phyloP scores from a whole-genome alignment of 2,329 filamentous ascomycete species.

The Exophiala sideris region DNA sequence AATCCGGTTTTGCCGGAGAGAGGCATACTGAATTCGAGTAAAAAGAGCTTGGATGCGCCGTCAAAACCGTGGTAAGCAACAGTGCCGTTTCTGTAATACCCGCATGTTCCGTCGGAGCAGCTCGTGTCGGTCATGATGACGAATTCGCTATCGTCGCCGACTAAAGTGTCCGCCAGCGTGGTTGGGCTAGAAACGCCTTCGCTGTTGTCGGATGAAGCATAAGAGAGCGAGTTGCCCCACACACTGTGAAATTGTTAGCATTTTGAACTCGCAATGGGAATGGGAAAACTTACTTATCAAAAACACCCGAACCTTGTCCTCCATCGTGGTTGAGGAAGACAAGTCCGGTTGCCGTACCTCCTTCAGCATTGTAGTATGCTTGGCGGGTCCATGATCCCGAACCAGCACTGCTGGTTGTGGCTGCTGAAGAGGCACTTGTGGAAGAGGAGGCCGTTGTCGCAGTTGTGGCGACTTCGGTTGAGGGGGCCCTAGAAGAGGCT shows the following conservation, averaged over 20 bases:
- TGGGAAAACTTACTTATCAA: constrained; percentile 43
- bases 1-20: constrained; percentile 49
- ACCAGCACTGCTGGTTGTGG: constrained; percentile 17
- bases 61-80: constrained; percentile 64
- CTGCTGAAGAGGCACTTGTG: constrained; percentile 2
- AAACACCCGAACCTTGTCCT: constrained; percentile 54
- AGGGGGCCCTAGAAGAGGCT: neutral
- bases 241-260: constrained; percentile 30
- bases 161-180: constrained; percentile 48
- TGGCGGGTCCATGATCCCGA: constrained; percentile 41
- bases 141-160: constrained; percentile 51
- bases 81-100: constrained; percentile 47
- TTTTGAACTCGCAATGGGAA: neutral
- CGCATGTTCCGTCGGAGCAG: constrained; percentile 47
- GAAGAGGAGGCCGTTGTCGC: constrained; percentile 39
- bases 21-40: constrained; percentile 73
- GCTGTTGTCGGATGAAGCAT: constrained; percentile 48
- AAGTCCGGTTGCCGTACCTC: constrained; percentile 48
- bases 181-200: constrained; percentile 47
- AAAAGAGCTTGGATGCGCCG: constrained; percentile 67
- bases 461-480: neutral
- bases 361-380: constrained; percentile 47
- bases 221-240: constrained; percentile 59
- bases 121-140: constrained; percentile 50
- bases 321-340: constrained; percentile 59